These are phyloP conservation scores for Penicillium psychrosexuale DNA, from an alignment of 2,329 filamentous ascomycete genomes.

Conservation along the genomic window DNA sequence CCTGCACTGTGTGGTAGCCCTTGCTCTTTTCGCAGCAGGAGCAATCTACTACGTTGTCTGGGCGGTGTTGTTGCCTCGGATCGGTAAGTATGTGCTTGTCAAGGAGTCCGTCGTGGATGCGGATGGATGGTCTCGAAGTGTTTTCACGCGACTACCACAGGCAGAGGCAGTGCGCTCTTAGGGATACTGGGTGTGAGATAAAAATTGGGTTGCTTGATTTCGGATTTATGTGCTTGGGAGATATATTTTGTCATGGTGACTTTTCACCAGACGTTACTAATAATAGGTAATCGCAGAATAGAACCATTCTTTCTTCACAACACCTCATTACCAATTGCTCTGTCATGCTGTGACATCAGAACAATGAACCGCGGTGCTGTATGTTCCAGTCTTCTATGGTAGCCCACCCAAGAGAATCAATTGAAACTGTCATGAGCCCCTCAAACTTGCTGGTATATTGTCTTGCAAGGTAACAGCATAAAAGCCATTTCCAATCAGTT, in stretches of 20 bases:
- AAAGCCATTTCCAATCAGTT: constrained; percentile 25
- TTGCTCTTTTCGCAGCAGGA: constrained; percentile 50
- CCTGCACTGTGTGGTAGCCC: constrained; percentile 53
- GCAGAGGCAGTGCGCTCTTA: constrained; percentile 5
- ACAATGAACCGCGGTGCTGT: constrained; percentile 4
- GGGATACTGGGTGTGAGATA: background rate
- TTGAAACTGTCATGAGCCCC: constrained; percentile 39
- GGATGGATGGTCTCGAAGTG: constrained; percentile 62
- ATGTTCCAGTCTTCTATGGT: constrained; percentile 49
- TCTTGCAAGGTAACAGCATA: constrained; percentile 38
- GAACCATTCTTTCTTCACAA: background rate
- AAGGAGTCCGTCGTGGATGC: constrained; percentile 55
- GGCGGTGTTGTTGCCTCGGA: constrained; percentile 48
- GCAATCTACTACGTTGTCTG: constrained; percentile 53
- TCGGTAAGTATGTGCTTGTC: constrained; percentile 52
- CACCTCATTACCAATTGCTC: background rate
- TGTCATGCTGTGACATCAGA: constrained; percentile 6
- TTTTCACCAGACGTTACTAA: background rate
- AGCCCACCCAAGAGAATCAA: constrained; percentile 38
- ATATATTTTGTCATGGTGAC: background rate
- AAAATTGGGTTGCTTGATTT: background rate
- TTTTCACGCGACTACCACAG: constrained; percentile 49
- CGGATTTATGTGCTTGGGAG: background rate
- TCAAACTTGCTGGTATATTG: constrained; percentile 46
- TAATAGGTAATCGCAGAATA: background rate